phyloP scores from a whole-genome alignment of 2,329 filamentous ascomycete genomes.

The Helotiales sp. region DNA sequence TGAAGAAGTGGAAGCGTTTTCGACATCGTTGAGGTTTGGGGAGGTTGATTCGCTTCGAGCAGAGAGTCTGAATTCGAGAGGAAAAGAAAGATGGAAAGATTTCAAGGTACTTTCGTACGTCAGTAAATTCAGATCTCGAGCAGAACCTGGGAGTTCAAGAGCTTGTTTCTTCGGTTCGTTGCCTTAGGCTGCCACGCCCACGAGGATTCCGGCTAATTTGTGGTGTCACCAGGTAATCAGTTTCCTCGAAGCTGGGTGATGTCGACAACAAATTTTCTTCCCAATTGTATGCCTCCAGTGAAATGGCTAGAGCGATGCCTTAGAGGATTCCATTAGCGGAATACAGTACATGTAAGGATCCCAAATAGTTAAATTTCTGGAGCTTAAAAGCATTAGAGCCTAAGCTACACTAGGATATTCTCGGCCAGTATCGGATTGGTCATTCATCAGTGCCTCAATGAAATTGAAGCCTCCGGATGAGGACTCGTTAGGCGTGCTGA shows the following conservation, averaged over 20 bases:
- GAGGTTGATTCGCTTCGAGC: constrained; percentile 1
- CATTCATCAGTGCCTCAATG: no score
- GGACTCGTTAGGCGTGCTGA: no score
- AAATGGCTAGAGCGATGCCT: not conserved
- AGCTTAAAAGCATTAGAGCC: constrained; percentile 8
- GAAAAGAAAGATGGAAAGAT: not conserved
- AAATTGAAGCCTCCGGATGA: no score
- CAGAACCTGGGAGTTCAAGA: not conserved
- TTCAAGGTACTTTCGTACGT: constrained; percentile 1
- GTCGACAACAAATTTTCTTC: not conserved
- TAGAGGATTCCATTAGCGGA: not conserved
- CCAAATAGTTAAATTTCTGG: constrained; percentile 16
- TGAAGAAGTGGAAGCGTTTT: constrained; percentile 17
- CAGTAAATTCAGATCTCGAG: not conserved
- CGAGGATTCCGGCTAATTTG: not conserved
- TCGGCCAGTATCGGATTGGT: constrained; percentile 10
- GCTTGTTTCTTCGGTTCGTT: not conserved
- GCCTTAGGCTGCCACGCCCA: constrained; percentile 5
- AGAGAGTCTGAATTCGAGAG: constrained; percentile 3
- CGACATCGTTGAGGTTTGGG: constrained; percentile 5
- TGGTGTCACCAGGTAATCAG: no score
- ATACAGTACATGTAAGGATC: constrained; percentile 8
- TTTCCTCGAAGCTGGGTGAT: no score
- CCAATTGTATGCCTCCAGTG: no score
- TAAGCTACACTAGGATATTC: constrained; percentile 9